Evolutionary conservation across 495 filamentous ascomycete genomes (phyloP), one percentile per base, ranked within the genome.

Genomic region (Xylaria castorea): DNA sequence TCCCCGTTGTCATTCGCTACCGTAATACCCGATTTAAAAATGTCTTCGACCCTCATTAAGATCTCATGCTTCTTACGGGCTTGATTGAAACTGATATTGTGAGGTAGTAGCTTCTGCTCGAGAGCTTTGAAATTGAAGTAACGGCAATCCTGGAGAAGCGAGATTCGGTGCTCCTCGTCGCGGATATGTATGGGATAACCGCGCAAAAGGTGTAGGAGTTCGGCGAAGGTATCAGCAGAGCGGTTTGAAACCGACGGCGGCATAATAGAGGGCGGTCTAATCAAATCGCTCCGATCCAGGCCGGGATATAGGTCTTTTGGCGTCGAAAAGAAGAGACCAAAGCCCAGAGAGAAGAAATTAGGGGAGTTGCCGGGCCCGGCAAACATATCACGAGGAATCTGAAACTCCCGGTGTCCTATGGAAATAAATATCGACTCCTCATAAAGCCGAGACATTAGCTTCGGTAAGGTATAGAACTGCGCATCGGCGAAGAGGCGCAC

Each of bases 291-390:
- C 22, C 92, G 88, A 61, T 94, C 88, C 1, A 98, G 87, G 2
- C 96, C 96, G 0, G 95, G 95, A 76, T 97, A 97, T 55, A 94
- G 87, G 75, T 97, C 91, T 32, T 88, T 83, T 3, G 92, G 93
- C 1, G 89, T 89, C 34, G 90, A 89, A 82, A 98, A 97, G 85
- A 97, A 97, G 77, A 94, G 89, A 14, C 91, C 91, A 78, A 97
- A 97, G 65, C 95, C 95, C 8, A 99, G 88, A 7, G 94, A 90
- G 85, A 99, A 99, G 87, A 95, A 99, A 81, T 99, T 99, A 7
- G 94, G 94, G 38, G 90, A 90, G 80, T 99, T 94, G 5, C 96
- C 95, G 14, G 92, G 93, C 32, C 86, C 85, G 14, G 89, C 91
- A 82, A 99, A 97, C 71, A 97, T 87, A 75, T 97, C 94, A 40